phyloP scores from a whole-genome alignment of 2,329 filamentous ascomycete species.

The Knoxdaviesia proteae region DNA sequence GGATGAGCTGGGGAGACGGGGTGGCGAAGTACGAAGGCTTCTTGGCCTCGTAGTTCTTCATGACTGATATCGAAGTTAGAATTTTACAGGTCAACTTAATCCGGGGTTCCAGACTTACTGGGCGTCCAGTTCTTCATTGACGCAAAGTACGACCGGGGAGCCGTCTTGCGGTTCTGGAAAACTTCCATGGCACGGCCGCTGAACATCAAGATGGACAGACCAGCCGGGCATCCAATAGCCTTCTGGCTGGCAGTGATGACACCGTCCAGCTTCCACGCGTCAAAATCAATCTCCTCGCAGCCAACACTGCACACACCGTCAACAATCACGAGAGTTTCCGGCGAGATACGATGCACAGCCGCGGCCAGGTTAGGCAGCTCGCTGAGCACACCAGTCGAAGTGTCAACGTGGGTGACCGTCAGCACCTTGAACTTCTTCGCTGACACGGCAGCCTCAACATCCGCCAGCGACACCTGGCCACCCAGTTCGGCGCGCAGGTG shows the following conservation, averaged over 20 bases:
- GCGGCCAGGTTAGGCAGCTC: conserved; percentile 72
- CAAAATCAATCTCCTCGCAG: conserved; percentile 87
- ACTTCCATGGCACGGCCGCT: conserved; percentile 69
- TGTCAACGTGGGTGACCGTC: conserved; percentile 93
- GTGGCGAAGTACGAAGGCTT: conserved; percentile 98
- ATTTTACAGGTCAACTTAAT: not conserved
- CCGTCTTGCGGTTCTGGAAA: conserved; percentile 62
- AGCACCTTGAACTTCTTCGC: conserved; percentile 86
- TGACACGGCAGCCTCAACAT: conserved; percentile 73
- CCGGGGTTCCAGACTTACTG: conserved; percentile 29
- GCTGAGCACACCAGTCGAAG: conserved; percentile 84
- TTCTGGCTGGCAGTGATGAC: conserved; percentile 93
- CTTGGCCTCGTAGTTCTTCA: conserved; percentile 97
- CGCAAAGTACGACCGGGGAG: conserved; percentile 77
- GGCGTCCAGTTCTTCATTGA: conserved; percentile 96
- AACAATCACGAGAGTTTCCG: conserved; percentile 76
- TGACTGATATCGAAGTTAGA: conserved; percentile 32
- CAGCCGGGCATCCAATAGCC: conserved; percentile 86
- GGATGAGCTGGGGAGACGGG: conserved; percentile 81
- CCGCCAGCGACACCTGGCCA: conserved; percentile 62
- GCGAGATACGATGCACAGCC: conserved; percentile 67
- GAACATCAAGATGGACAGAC: conserved; percentile 83
- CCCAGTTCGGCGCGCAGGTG: conserved; percentile 81
- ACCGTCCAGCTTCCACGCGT: conserved; percentile 81
- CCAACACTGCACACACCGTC: conserved; percentile 96